Evolutionary conservation across 148 eudicot genomes (phyloP), one percentile per base, ranked within the genome.

Genomic region (Fallopia convolvulus): DNA sequence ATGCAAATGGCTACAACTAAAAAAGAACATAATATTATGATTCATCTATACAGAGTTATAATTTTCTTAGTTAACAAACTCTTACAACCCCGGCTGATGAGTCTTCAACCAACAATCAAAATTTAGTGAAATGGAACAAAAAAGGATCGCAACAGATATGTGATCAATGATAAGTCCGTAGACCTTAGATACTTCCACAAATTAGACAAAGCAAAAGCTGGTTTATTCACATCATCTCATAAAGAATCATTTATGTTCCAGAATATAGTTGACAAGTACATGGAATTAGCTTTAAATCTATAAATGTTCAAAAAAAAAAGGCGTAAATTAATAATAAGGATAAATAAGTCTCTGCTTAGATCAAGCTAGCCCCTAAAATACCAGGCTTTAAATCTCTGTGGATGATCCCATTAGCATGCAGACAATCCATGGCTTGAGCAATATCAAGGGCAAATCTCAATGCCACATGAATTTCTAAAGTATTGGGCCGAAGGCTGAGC

Each of bases 381-480:
- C 99, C 99, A 78, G 99, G 99, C 82, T 92, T 94, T 75, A 94
- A 83, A 85, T 94, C 98, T 87, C 97, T 87, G 85, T 94, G 98
- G 80, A 94, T 94, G 66, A 94, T 94, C 75, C 97, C 98, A 84
- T 94, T 92, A 55, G 95, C 92, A 82, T 94, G 98, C 68, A 94
- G 90, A 79, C 97, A 94, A 33, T 92, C 98, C 91, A 94, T 76
- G 18, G 92, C 97, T 80, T 85, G 88, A 78, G 98, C 96, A 82
- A 94, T 84, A 79, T 94, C 97, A 83, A 92, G 90, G 70, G 98
- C 88, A 85, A 83, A 94, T 71, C 82, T 87, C 77, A 94, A 73
- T 18, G 89, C 98, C 71, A 88, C 87, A 74, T 78, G 83, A 52
- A 89, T 79, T 58, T 94, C 97, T 52, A 94, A 80, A 47, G 84